A percentile compares a stretch with the other conserved stretches of the same genome.
These are phyloP conservation scores for Oryza nivara DNA, from an alignment of 176 grass and related monocot species.

Conservation along the genomic window DNA sequence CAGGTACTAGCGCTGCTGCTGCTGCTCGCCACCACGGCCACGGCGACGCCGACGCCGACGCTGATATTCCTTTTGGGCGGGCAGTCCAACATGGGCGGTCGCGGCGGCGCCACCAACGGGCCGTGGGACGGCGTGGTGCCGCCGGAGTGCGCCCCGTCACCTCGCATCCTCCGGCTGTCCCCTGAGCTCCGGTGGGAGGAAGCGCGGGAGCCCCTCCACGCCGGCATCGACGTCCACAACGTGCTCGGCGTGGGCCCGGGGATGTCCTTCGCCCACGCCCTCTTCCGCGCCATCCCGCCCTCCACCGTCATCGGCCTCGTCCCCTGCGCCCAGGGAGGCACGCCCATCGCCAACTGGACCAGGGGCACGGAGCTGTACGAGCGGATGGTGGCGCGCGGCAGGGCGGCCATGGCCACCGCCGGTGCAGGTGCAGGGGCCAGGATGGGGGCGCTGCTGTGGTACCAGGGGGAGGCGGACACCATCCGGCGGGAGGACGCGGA, in stretches of 20 bases:
- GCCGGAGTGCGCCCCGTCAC: slow-evolving; percentile 44
- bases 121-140: slow-evolving; percentile 64
- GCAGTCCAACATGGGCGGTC: slow-evolving; percentile 85
- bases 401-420: background rate
- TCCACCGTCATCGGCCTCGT: slow-evolving; percentile 52
- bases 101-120: slow-evolving; percentile 50
- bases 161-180: slow-evolving; percentile 49
- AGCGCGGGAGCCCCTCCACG: slow-evolving; percentile 73
- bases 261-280: slow-evolving; percentile 57
- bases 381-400: slow-evolving; percentile 39
- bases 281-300: background rate
- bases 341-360: slow-evolving; percentile 55
- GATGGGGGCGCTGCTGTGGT: slow-evolving; percentile 64
- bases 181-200: slow-evolving; percentile 55
- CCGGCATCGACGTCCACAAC: slow-evolving; percentile 60
- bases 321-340: slow-evolving; percentile 70
- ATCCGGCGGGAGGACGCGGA: slow-evolving; percentile 39
- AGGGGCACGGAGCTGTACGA: slow-evolving; percentile 49
- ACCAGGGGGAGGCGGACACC: slow-evolving; percentile 78
- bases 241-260: slow-evolving; percentile 60
- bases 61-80: slow-evolving; percentile 66
- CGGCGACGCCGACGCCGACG: background rate
- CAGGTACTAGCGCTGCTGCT: background rate
- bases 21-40: background rate
- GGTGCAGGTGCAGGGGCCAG: background rate